These are phyloP conservation scores for Fusarium annulatum DNA, from an alignment of 2,329 filamentous ascomycete species.

Conservation along the genomic window DNA sequence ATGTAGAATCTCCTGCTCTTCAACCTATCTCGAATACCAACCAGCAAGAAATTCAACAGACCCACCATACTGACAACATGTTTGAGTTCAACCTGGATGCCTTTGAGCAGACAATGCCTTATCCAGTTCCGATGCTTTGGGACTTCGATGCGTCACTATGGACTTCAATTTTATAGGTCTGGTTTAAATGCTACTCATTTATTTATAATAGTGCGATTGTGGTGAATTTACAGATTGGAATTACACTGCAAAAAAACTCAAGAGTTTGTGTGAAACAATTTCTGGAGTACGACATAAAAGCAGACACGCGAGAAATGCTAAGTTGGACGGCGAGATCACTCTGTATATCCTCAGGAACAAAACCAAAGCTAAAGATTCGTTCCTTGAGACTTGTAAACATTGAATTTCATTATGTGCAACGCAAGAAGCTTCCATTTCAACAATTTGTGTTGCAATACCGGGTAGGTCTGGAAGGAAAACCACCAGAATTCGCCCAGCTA, in stretches of 20 bases:
- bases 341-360: fast-evolving
- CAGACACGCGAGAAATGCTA: too few species aligned
- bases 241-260: too few species aligned
- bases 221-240: too few species aligned
- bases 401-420: fast-evolving
- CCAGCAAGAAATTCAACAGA: neutral
- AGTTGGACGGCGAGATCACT: too few species aligned
- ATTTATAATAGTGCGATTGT: too few species aligned
- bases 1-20: neutral
- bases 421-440: fast-evolving
- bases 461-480: neutral
- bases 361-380: fast-evolving
- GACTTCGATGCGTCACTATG: neutral
- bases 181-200: too few species aligned
- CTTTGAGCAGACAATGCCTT: neutral
- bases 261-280: too few species aligned
- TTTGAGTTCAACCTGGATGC: neutral
- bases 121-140: neutral
- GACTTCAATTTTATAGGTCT: neutral
- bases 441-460: neutral
- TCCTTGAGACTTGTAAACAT: fast-evolving
- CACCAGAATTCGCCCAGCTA: neutral
- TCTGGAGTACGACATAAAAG: too few species aligned
- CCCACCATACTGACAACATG: too few species aligned
- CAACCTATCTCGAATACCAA: neutral